Base-by-base conservation (phyloP, 768 basidiomycete genomes). In the Podaxis sp. region DNA sequence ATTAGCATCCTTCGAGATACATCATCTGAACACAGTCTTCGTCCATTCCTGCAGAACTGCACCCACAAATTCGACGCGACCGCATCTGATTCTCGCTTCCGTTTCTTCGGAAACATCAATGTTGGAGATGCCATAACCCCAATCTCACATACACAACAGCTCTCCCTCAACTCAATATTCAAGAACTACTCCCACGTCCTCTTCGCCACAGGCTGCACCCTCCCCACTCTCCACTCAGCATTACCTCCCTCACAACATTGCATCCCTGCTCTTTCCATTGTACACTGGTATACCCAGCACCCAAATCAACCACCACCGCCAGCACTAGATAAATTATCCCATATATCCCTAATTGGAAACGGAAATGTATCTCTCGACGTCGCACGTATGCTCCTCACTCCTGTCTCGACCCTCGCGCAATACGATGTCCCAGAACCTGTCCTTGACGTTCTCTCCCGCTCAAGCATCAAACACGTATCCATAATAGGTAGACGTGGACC, bases 261-360 rank as follows among this genome's bases (percentile, higher is more conserved):
- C 82, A 72, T 88, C 2, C 86, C 94, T 1, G 95, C 95, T 0
- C 80, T 97, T 2, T 86, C 85, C 0, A 75, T 99, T 48, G 95
- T 99, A 1, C 91, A 95, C 67, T 98, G 95, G 96, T 99, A 99
- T 77, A 99, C 96, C 12, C 88, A 84, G 52, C 95, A 99, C 72
- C 96, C 96, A 1, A 87, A 87, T 8, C 77, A 79, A 10, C 80
- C 84, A 0, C 71, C 81, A 0, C 80, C 89, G 0, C 87, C 90
- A 0, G 78, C 87, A 0, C 81, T 95, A 1, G 84, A 91, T 33
- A 82, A 81, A 44, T 75, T 85, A 3, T 71, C 80, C 2, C 90
- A 96, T 67, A 87, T 96, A 30, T 86, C 92, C 1, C 77, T 99
- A 58, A 89, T 99, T 49, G 96, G 97, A 0, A 93, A 95, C 65